A percentile compares a stretch with the other conserved stretches of the same genome.
Conservation (phyloP, 352 stramenopile species). For the Phytophthora hybrid region DNA sequence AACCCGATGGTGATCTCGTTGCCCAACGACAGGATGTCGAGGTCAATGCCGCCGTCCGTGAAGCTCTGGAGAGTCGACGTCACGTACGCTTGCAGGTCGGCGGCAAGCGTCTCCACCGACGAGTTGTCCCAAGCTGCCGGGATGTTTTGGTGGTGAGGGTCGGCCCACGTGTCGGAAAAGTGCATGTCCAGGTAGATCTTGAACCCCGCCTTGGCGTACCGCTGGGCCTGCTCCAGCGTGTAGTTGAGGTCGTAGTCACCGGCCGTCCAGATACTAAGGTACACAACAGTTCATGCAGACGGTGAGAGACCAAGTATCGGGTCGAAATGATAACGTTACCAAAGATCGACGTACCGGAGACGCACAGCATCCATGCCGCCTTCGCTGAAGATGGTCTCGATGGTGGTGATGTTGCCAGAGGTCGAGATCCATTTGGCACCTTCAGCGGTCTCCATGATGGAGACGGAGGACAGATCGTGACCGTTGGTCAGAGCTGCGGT, state of each 20-base stretch:
- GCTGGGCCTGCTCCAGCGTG: slow-evolving; percentile 34
- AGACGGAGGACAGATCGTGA: slow-evolving; percentile 40
- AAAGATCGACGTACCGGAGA: slow-evolving; percentile 12
- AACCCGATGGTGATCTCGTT: slow-evolving; percentile 50
- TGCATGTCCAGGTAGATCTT: slow-evolving; percentile 53
- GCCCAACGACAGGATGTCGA: slow-evolving; percentile 43
- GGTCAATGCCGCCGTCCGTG: slow-evolving; percentile 37
- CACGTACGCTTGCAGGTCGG: slow-evolving; percentile 37
- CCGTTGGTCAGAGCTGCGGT: slow-evolving; percentile 29
- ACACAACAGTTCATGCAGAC: neutral
- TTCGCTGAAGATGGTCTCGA: slow-evolving; percentile 37
- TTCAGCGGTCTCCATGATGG: slow-evolving; percentile 37
- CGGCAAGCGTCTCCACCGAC: slow-evolving; percentile 31
- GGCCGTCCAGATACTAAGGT: slow-evolving; percentile 39
- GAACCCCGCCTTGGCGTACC: slow-evolving; percentile 45
- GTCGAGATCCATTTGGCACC: slow-evolving; percentile 39
- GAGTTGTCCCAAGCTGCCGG: slow-evolving; percentile 36
- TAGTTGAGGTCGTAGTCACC: slow-evolving; percentile 43
- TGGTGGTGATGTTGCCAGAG: slow-evolving; percentile 24
- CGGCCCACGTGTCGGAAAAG: slow-evolving; percentile 50
- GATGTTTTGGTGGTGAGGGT: slow-evolving; percentile 36
- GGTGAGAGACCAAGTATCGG: neutral
- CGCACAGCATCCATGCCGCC: slow-evolving; percentile 36
- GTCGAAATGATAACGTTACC: neutral
- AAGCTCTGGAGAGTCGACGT: slow-evolving; percentile 42